Evolutionary conservation across 305 asterid species (phyloP).

Genomic region (Plantago coronopus): DNA sequence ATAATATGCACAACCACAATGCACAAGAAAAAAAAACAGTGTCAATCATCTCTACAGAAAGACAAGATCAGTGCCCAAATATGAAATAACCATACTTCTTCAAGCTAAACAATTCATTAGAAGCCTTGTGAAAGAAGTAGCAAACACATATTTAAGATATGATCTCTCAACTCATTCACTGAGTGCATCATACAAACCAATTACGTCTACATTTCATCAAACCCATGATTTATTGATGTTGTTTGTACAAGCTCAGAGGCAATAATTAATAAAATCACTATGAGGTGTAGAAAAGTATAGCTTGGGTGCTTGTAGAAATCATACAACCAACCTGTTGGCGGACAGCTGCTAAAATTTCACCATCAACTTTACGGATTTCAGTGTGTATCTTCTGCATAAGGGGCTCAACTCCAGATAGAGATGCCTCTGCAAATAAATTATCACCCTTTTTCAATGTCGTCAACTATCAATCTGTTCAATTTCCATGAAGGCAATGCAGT

Average conservation of each 20-base stretch:
- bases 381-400: conserved; percentile 92
- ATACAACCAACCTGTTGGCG: conserved; percentile 88
- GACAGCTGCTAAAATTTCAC: conserved; percentile 90
- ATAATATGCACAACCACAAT: conserved; percentile 8
- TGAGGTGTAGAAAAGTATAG: neutral
- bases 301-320: conserved; percentile 3
- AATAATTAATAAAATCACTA: neutral
- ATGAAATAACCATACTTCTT: neutral
- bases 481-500: conserved; percentile 3
- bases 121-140: neutral
- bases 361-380: conserved; percentile 90
- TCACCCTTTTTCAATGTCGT: conserved; percentile 10
- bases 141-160: neutral
- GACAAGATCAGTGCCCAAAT: conserved; percentile 2
- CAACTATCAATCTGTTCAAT: conserved; percentile 3
- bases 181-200: neutral
- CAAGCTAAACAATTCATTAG: neutral
- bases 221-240: neutral
- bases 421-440: conserved; percentile 41
- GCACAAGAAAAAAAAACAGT: neutral
- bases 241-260: neutral
- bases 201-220: neutral
- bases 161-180: neutral
- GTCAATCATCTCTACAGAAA: neutral
- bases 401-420: conserved; percentile 73